Percentiles rank a stretch among this genome's conserved stretches.
Conservation (phyloP, 352 stramenopile genomes). For the Heterotrichella gracilis region DNA sequence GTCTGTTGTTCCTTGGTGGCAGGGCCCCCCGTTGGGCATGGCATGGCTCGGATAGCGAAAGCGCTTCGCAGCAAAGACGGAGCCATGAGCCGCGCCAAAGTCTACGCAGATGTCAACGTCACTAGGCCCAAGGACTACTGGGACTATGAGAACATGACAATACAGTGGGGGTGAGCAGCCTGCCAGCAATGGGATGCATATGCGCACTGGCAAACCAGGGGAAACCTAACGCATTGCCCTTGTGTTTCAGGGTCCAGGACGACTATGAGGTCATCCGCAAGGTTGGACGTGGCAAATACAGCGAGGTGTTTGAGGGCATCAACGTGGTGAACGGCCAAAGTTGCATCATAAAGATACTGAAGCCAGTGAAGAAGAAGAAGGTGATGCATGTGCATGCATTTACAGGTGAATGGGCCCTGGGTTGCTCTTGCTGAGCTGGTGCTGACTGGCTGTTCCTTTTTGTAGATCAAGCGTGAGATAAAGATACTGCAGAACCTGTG, state of each 20-base stretch:
- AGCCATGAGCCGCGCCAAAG: constrained; percentile 25
- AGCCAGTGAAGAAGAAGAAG: constrained; percentile 99
- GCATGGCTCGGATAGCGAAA: no score
- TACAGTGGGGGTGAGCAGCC: constrained; percentile 67
- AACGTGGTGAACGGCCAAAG: constrained; percentile 73
- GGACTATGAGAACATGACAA: constrained; percentile 93
- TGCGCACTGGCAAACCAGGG: no score
- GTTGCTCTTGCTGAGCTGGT: constrained; percentile 12
- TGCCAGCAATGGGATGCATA: no score
- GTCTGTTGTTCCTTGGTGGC: no score
- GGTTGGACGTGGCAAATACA: constrained; percentile 95
- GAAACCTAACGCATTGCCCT: no score
- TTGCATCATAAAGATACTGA: constrained; percentile 99
- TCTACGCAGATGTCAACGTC: constrained; percentile 70
- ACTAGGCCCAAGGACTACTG: constrained; percentile 84
- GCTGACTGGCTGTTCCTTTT: background rate
- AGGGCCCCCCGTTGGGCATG: no score
- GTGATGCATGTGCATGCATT: constrained; percentile 52
- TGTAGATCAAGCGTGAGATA: constrained; percentile 43
- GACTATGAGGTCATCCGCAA: constrained; percentile 96
- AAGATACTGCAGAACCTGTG: constrained; percentile 98
- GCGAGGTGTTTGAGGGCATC: constrained; percentile 83
- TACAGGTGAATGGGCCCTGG: background rate
- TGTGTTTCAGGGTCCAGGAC: constrained; percentile 72
- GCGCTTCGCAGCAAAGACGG: no score